Percentiles rank a stretch among this genome's conserved stretches.
These are phyloP conservation scores for Auriscalpium microsporum DNA, from an alignment of 768 basidiomycete genomes.

Conservation along the genomic window DNA sequence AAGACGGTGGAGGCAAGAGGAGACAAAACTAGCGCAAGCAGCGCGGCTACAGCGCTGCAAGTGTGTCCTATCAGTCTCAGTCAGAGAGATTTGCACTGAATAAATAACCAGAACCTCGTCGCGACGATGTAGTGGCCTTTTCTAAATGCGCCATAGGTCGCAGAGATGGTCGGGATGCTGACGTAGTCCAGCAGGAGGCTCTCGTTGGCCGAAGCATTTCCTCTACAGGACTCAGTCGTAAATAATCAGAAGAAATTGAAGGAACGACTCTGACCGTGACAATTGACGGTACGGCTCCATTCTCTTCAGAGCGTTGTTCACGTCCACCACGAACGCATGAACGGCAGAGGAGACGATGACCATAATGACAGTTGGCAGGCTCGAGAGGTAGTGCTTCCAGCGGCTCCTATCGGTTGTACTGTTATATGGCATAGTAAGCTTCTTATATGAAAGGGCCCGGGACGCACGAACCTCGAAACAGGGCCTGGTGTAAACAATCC, in stretches of 20 bases:
- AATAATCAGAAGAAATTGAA: neutral
- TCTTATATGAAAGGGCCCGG: too few species aligned
- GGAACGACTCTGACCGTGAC: neutral
- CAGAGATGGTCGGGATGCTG: neutral
- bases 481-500: too few species aligned
- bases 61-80: neutral
- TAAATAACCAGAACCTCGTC: neutral
- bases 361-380: neutral
- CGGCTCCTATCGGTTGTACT: neutral
- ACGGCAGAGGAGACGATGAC: neutral
- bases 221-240: neutral
- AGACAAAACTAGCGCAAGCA: neutral
- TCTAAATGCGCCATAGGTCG: neutral
- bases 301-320: neutral
- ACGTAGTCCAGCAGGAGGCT: neutral
- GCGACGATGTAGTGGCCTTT: neutral
- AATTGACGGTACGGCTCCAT: neutral
- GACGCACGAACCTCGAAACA: too few species aligned
- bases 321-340: neutral
- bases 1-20: neutral
- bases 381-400: neutral
- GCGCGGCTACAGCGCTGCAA: neutral
- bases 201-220: neutral
- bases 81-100: neutral
- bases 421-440: neutral